phyloP scores from a whole-genome alignment of 768 basidiomycete species.

The Asterophora parasitica region DNA sequence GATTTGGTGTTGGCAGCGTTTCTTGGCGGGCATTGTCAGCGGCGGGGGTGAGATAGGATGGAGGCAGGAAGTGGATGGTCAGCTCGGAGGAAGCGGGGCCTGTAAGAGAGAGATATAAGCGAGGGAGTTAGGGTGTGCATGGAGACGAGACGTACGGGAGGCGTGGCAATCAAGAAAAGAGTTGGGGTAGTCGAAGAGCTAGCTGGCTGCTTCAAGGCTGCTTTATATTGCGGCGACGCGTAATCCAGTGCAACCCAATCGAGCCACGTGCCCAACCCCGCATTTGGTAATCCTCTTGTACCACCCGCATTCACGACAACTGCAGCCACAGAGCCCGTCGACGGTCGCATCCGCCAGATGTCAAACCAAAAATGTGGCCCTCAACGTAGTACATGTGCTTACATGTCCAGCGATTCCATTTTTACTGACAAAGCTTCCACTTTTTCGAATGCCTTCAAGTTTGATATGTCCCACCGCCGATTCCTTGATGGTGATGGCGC shows the following conservation, averaged over 20 bases:
- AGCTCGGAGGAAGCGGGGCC: background rate
- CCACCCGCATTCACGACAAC: background rate
- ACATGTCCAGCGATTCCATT: background rate
- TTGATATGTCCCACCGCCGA: background rate
- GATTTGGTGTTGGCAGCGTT: constrained; percentile 72
- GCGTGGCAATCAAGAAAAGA: constrained; percentile 2
- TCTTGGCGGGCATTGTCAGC: constrained; percentile 71
- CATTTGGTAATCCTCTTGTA: constrained; percentile 6
- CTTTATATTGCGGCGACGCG: constrained; percentile 27
- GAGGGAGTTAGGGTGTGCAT: background rate
- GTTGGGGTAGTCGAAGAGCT: constrained; percentile 9
- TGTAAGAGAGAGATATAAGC: background rate
- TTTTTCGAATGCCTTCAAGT: background rate
- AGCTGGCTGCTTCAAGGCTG: constrained; percentile 2
- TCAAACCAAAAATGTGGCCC: no score
- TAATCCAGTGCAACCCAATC: constrained; percentile 26
- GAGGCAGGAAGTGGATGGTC: background rate
- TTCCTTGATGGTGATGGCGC: no score
- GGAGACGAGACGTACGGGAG: constrained; percentile 6
- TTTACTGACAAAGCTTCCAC: background rate
- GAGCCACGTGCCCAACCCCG: constrained; percentile 15
- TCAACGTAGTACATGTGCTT: no score
- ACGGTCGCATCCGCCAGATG: background rate
- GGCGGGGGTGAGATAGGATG: constrained; percentile 3
- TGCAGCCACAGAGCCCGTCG: no score